Evolutionary conservation across 768 basidiomycete species (phyloP).

Genomic region (Termitomyces titanicus): DNA sequence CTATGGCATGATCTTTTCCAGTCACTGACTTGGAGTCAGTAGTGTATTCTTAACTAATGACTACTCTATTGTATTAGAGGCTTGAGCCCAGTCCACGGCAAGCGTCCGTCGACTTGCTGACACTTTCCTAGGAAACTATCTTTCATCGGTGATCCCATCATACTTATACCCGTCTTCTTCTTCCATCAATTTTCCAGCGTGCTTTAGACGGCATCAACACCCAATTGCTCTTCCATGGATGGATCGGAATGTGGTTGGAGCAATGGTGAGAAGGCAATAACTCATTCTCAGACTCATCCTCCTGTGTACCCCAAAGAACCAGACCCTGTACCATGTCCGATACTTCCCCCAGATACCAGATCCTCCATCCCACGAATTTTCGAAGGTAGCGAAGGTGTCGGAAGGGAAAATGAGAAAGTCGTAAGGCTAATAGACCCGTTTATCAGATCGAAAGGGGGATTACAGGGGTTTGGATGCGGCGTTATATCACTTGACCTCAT

Average conservation of each 20-base stretch:
- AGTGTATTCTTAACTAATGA: too few relatives aligned
- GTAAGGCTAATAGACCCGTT: conserved; percentile 34
- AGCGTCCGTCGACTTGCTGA: too few relatives aligned
- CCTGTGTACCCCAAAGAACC: conserved; percentile 40
- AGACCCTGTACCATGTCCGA: conserved; percentile 48
- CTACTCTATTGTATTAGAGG: too few relatives aligned
- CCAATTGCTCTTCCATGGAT: neutral
- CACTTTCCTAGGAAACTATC: too few relatives aligned
- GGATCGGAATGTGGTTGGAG: neutral
- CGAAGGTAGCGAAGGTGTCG: conserved; percentile 33
- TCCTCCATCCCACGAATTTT: conserved; percentile 39
- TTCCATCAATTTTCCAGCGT: neutral
- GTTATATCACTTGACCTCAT: conserved; percentile 40
- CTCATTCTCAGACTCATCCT: conserved; percentile 6
- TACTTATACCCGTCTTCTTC: too few relatives aligned
- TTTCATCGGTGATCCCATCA: too few relatives aligned
- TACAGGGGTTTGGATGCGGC: conserved; percentile 34
- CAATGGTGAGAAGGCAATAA: neutral
- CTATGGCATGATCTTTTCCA: too few relatives aligned
- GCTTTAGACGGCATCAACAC: neutral
- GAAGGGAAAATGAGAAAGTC: conserved; percentile 43
- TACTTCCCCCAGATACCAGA: conserved; percentile 43
- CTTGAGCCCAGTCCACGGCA: too few relatives aligned
- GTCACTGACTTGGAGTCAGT: too few relatives aligned
- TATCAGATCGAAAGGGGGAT: conserved; percentile 18